These are phyloP conservation scores for Diaporthe sp. DNA, from an alignment of 2,329 filamentous ascomycete genomes.

Conservation along the genomic window DNA sequence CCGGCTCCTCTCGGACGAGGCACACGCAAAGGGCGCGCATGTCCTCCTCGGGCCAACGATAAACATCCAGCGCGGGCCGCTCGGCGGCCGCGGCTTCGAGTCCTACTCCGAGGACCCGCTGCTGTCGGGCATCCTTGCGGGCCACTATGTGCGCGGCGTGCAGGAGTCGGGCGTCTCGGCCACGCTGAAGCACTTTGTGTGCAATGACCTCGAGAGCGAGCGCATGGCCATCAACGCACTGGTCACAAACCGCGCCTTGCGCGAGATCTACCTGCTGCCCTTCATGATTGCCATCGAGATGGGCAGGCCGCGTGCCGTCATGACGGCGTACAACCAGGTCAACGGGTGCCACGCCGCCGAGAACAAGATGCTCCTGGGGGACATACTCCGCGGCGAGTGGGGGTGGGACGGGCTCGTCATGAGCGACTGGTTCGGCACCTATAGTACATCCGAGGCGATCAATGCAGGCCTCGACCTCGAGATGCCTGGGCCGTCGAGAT, in stretches of 20 bases:
- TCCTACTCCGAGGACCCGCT: constrained; percentile 59
- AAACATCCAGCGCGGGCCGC: constrained; percentile 58
- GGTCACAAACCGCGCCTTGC: constrained; percentile 44
- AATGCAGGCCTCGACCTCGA: constrained; percentile 49
- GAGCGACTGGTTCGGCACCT: constrained; percentile 57
- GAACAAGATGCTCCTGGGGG: constrained; percentile 49
- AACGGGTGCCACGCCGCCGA: constrained; percentile 57
- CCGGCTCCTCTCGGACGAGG: constrained; percentile 65
- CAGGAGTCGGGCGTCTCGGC: constrained; percentile 54
- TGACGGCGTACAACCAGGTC: constrained; percentile 59
- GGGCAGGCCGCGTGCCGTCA: constrained; percentile 54
- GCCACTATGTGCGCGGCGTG: constrained; percentile 55
- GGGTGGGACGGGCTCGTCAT: constrained; percentile 56
- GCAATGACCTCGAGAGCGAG: constrained; percentile 51
- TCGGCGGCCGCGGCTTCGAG: constrained; percentile 61
- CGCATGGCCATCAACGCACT: constrained; percentile 45
- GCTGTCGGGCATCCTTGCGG: constrained; percentile 55
- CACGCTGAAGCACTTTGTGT: constrained; percentile 59
- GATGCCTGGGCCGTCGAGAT: constrained; percentile 50
- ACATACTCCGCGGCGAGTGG: constrained; percentile 56
- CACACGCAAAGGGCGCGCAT: constrained; percentile 71
- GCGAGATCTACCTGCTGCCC: constrained; percentile 55
- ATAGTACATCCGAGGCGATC: constrained; percentile 47
- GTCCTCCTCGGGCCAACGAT: constrained; percentile 75
- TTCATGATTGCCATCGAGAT: constrained; percentile 57